Evolutionary conservation across 371 early-diverging fungal species (phyloP), one percentile per base, ranked within the genome.

Genomic region (Rhizomucor pusillus): DNA sequence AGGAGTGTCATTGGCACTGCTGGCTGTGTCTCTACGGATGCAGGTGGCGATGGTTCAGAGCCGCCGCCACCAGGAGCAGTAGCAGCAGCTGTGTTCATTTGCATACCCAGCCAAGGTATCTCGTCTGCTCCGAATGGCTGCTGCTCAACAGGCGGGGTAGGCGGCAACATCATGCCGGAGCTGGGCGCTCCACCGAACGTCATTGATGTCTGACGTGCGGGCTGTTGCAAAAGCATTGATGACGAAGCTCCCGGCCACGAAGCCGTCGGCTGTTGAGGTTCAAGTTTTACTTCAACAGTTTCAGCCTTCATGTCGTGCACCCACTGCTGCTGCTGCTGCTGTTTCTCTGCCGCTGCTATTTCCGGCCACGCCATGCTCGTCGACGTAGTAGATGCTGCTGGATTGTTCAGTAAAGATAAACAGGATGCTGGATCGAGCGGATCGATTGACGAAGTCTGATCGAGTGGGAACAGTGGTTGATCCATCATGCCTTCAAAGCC

Each of bases 351-450:
- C 7, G 29, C 29, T 29, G 29, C 29, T 7, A 29, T 29, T 7
- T 29, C 29, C 29, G 29, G 29, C 29, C 29, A 29, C 5, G 29
- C 29, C 29, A 29, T 29, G 7, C 29, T 11, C 20, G 43, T 22
- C 12, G 40, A 51, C 16, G 50, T 18, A 12, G 37, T 19, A 39
- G 37, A 20, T 7, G 7, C 5, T 7, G 29, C 29, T 5, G 29
- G 3, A 29, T 29, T 29, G 11, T 56, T 43, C 16, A 56, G 24
- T 35, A 56, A 46, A 3, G 49, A 39, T 20, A 56, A 34, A 25
- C 56, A 56, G 19, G 56, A 49, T 12, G 35, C 40, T 1, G 56
- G 41, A 41, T 56, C 56, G 19, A 56, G 50, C 16, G 56, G 50
- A 34, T 56, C 50, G 45, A 56, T 33, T 0, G 56, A 41, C 4